Evolutionary conservation across 345 rosid genomes (phyloP).

Genomic region (Hibiscus mutabilis): DNA sequence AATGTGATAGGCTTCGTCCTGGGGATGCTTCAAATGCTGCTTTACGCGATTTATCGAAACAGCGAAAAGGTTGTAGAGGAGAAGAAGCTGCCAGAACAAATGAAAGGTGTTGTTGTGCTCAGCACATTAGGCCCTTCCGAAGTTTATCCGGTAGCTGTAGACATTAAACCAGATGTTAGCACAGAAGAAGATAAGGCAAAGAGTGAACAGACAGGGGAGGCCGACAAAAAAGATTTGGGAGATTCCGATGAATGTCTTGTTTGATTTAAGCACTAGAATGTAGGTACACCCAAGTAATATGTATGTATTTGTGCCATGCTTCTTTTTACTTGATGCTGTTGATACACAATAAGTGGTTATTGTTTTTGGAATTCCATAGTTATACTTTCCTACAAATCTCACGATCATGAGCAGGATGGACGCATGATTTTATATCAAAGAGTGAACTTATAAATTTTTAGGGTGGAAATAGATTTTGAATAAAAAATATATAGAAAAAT

Average conservation of each 20-base stretch:
- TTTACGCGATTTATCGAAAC: constrained; percentile 51
- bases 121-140: constrained; percentile 21
- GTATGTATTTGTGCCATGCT: background rate
- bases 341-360: background rate
- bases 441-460: too few species aligned
- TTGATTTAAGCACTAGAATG: constrained; percentile 12
- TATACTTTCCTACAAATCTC: too few species aligned
- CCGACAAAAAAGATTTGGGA: constrained; percentile 15
- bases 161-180: background rate
- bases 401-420: too few species aligned
- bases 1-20: constrained; percentile 63
- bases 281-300: background rate
- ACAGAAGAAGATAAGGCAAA: background rate
- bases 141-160: constrained; percentile 25
- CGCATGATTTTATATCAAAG: too few species aligned
- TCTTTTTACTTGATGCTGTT: background rate
- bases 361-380: background rate
- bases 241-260: constrained; percentile 22
- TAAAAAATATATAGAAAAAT: too few species aligned
- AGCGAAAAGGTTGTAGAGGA: constrained; percentile 18
- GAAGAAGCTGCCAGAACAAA: constrained; percentile 23
- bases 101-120: constrained; percentile 19
- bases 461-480: too few species aligned
- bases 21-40: constrained; percentile 66
- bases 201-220: constrained; percentile 2